Percentiles rank a stretch among this genome's conserved stretches.
These are phyloP conservation scores for Umbilicus rupestris DNA, from an alignment of 164 flowering plant genomes.

Conservation along the genomic window DNA sequence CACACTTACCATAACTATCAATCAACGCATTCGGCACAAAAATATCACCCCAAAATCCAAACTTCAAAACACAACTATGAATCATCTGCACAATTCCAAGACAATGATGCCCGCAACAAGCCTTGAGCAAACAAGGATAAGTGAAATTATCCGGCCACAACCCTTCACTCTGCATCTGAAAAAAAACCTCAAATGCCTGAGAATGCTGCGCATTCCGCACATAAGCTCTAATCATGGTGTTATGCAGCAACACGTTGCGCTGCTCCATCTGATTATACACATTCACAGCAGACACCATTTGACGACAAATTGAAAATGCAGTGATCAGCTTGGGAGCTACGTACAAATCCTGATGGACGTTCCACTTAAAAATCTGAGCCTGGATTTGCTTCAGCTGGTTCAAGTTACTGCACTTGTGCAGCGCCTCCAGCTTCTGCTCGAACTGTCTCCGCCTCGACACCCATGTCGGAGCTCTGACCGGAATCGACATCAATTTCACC, in stretches of 20 bases:
- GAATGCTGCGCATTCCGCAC: slow-evolving; percentile 30
- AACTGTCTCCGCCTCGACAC: slow-evolving; percentile 48
- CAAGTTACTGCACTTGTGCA: slow-evolving; percentile 50
- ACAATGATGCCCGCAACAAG: slow-evolving; percentile 27
- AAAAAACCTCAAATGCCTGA: slow-evolving; percentile 42
- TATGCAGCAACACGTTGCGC: slow-evolving; percentile 49
- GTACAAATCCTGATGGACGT: slow-evolving; percentile 50
- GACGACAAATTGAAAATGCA: slow-evolving; percentile 52
- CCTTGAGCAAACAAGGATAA: slow-evolving; percentile 63
- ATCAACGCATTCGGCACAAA: slow-evolving; percentile 66
- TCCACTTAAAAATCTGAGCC: slow-evolving; percentile 49
- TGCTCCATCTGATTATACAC: slow-evolving; percentile 38
- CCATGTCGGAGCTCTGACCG: slow-evolving; percentile 54
- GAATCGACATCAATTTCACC: slow-evolving; percentile 17
- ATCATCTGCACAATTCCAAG: slow-evolving; percentile 40
- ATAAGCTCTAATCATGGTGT: slow-evolving; percentile 56
- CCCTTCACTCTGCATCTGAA: slow-evolving; percentile 40
- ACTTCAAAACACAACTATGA: slow-evolving; percentile 53
- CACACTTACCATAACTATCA: slow-evolving; percentile 57
- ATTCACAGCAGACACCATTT: slow-evolving; percentile 33
- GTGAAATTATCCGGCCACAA: slow-evolving; percentile 56
- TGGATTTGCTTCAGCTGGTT: slow-evolving; percentile 50
- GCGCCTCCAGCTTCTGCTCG: slow-evolving; percentile 52
- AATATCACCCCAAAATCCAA: slow-evolving; percentile 48
- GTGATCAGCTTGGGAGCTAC: slow-evolving; percentile 57